Evolutionary conservation across 495 filamentous ascomycete species (phyloP).

Genomic region (Penicillium ochrochloron): DNA sequence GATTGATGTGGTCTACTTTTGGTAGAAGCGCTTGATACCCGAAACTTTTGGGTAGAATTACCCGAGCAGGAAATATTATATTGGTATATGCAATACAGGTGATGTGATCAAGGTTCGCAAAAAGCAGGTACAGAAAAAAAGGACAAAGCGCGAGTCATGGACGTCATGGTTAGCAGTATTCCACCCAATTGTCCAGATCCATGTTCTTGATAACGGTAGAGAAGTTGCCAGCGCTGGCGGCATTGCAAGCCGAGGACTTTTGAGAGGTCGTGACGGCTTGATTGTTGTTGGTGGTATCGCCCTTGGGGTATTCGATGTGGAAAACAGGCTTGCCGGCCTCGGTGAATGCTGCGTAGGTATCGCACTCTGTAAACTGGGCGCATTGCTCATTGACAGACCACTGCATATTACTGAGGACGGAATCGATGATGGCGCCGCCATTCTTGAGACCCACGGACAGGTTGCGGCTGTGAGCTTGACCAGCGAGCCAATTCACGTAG

Average conservation of each 20-base stretch:
- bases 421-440: constrained; percentile 59
- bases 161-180: constrained; percentile 45
- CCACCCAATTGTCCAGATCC: constrained; percentile 62
- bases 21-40: not conserved
- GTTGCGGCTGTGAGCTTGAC: constrained; percentile 49
- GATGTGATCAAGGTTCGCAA: not conserved
- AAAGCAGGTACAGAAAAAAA: not conserved
- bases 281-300: constrained; percentile 44
- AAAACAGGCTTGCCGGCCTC: constrained; percentile 69
- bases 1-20: not conserved
- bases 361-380: constrained; percentile 62
- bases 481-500: constrained; percentile 64
- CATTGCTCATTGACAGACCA: constrained; percentile 79
- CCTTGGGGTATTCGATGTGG: constrained; percentile 71
- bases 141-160: not conserved
- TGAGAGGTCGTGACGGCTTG: constrained; percentile 33
- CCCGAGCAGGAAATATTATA: constrained; percentile 1
- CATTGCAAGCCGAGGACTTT: constrained; percentile 43
- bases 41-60: not conserved
- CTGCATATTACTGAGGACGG: constrained; percentile 60
- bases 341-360: constrained; percentile 59
- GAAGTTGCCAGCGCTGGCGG: constrained; percentile 49
- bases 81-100: constrained; percentile 17
- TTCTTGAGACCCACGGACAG: constrained; percentile 71
- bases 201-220: constrained; percentile 69